Evolutionary conservation across 2,329 filamentous ascomycete species (phyloP).

Genomic region (Neoscytalidium dimidiatum): DNA sequence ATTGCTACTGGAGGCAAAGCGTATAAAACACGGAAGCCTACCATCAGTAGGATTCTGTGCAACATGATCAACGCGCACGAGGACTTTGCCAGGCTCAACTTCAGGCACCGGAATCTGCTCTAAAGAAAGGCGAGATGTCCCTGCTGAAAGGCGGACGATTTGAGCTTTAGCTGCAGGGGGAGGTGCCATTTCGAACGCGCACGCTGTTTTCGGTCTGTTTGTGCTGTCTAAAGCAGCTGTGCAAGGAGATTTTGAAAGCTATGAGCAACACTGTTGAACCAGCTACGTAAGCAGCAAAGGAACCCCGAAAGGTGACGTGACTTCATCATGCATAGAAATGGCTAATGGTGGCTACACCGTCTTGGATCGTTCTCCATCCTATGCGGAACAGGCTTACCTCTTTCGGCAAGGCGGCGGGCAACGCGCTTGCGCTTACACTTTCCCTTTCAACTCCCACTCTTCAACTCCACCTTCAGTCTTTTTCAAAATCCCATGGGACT

Average conservation of each 20-base stretch:
- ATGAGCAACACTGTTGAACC: neutral
- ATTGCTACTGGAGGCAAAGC: neutral
- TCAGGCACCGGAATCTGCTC: neutral
- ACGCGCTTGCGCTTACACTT: neutral
- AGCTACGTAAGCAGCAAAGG: neutral
- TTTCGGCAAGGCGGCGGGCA: neutral
- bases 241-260: neutral
- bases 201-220: neutral
- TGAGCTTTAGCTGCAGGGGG: neutral
- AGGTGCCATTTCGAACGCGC: neutral
- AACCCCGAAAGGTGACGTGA: no score
- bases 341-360: neutral
- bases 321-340: no score
- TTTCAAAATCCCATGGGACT: neutral
- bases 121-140: neutral
- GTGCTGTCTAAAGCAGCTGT: neutral
- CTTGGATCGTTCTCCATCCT: neutral
- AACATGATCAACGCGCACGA: constrained; percentile 23
- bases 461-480: neutral
- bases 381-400: neutral
- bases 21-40: neutral
- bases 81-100: constrained; percentile 7
- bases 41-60: constrained; percentile 30
- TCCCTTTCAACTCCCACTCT: neutral
- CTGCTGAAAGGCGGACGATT: neutral